These are phyloP conservation scores for Talaromyces stipitatus DNA, from an alignment of 495 filamentous ascomycete species.

Conservation along the genomic window DNA sequence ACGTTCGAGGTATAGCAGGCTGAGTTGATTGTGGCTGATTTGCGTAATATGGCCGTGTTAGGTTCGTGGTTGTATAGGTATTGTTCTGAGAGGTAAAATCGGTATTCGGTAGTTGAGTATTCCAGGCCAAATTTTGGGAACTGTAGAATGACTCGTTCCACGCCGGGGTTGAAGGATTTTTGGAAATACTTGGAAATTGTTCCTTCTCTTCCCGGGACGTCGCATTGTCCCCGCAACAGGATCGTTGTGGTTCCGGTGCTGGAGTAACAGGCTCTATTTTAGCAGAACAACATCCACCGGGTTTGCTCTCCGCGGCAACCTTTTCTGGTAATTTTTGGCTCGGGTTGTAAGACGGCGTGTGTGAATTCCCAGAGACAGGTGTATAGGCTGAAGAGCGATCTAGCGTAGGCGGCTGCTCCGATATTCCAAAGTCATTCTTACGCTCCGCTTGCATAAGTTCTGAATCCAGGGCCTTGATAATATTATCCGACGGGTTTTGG, in stretches of 20 bases:
- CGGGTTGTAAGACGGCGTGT: not conserved
- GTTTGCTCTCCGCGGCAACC: not conserved
- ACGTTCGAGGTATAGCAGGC: not conserved
- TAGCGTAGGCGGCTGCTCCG: not conserved
- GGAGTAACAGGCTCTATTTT: constrained; percentile 11
- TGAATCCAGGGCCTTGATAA: constrained; percentile 19
- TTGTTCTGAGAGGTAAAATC: not conserved
- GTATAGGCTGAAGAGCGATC: constrained; percentile 2
- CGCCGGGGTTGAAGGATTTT: not conserved
- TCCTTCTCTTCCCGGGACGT: not conserved
- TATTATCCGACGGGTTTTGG: constrained; percentile 20
- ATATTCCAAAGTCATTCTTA: constrained; percentile 12
- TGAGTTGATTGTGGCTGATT: not conserved
- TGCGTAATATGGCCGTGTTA: not conserved
- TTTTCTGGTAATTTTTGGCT: not conserved
- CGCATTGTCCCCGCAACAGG: constrained; percentile 22
- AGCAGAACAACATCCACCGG: constrained; percentile 23
- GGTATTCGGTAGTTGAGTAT: not conserved
- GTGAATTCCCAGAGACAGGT: not conserved
- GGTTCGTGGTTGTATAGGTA: not conserved
- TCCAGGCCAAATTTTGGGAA: not conserved
- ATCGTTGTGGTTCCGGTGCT: constrained; percentile 13
- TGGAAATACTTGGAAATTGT: not conserved
- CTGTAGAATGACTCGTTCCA: not conserved
- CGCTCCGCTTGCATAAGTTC: constrained; percentile 17